Percentiles rank a stretch among this genome's conserved stretches.
Evolutionary conservation across 2,329 filamentous ascomycete species (phyloP).

Genomic region (Xylaria sp.): DNA sequence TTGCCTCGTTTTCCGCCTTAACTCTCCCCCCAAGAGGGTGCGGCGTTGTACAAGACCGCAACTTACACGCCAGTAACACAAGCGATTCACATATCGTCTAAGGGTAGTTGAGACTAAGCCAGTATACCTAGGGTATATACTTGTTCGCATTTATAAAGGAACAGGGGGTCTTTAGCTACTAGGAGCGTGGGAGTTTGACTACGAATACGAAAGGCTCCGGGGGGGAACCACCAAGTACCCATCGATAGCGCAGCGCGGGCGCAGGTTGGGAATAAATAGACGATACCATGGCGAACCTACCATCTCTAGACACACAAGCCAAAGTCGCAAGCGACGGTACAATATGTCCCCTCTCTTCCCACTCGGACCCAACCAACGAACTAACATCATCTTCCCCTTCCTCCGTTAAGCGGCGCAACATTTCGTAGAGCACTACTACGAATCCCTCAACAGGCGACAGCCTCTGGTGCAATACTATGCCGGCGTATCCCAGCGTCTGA

Average conservation of each 20-base stretch:
- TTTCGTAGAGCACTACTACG: constrained; percentile 81
- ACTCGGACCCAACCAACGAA: neutral
- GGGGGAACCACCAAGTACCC: neutral
- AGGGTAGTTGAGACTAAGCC: neutral
- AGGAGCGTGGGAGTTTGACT: neutral
- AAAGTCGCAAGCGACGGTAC: constrained; percentile 52
- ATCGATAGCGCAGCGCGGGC: neutral
- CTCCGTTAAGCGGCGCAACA: constrained; percentile 68
- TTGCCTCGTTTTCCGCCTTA: neutral
- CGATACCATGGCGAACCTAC: constrained; percentile 39
- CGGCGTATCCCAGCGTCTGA: constrained; percentile 63
- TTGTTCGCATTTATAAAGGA: neutral
- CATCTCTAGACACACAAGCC: constrained; percentile 45
- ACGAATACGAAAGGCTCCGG: no score
- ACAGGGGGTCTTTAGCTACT: neutral
- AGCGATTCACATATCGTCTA: neutral
- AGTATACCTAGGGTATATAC: neutral
- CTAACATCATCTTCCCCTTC: constrained; percentile 12
- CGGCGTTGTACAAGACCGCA: neutral
- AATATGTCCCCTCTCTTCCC: neutral
- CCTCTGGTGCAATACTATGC: constrained; percentile 77
- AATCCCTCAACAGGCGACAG: constrained; percentile 70
- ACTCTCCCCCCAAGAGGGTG: neutral
- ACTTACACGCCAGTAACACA: no score
- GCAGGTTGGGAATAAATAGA: neutral